Base-by-base conservation (phyloP, 805 yeast genomes). In the Cyberlindnera petersonii region DNA sequence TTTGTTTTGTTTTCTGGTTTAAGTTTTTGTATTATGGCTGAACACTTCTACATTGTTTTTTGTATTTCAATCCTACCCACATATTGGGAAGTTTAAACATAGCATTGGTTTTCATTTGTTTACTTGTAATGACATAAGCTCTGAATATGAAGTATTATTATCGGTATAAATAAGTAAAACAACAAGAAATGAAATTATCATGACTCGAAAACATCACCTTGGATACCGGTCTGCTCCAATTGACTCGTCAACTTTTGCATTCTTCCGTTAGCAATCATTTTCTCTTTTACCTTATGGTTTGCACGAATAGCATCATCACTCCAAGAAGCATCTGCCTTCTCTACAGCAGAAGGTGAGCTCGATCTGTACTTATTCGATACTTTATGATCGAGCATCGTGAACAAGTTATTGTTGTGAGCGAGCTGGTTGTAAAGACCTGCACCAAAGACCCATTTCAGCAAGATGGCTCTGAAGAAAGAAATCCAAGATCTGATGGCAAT, bases 401-500 rank as follows among this genome's bases (percentile, higher is more conserved):
- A 31, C 1, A 56, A 39, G 11, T 43, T 44, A 11, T 45, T 23
- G 31, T 52, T 56, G 19, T 50, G 52, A 3, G 55, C 56, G 17
- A 56, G 34, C 29, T 56, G 60, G 21, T 47, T 54, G 31, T 54
- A 50, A 9, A 54, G 42, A 2, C 58, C 59, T 4, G 49, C 40
- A 4, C 51, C 40, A 30, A 49, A 56, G 1, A 48, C 50, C 58
- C 59, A 54, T 33, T 56, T 56, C 28, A 56, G 31, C 24, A 46
- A 48, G 20, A 54, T 44, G 8, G 52, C 45, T 44, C 60, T 53
- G 37, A 56, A 52, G 30, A 55, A 53, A 6, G 58, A 49, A 23
- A 52, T 48, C 60, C 60, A 56, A 2, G 60, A 54, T 32, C 44
- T 52, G 14, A 56, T 49, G 16, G 57, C 53, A 26, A 56, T 35